Evolutionary conservation across 1,139 yeast genomes (phyloP).

Genomic region (Tardiomyces digboiensis): DNA sequence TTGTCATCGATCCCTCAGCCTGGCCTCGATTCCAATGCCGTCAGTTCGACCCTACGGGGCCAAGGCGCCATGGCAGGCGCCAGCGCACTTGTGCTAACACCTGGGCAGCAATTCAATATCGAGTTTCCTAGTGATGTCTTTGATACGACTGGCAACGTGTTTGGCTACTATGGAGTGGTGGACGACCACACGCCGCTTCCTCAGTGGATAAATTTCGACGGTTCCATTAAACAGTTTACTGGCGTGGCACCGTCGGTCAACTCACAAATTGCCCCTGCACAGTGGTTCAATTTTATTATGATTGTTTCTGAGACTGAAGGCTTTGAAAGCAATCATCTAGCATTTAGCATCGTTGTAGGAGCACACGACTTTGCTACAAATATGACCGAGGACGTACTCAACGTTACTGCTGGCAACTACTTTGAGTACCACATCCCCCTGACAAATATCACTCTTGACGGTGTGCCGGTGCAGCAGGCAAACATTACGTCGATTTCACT

Average conservation of each 20-base stretch:
- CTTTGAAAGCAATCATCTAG: constrained; percentile 60
- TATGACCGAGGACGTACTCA: constrained; percentile 34
- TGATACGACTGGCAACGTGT: constrained; percentile 37
- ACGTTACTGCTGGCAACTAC: constrained; percentile 53
- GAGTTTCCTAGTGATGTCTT: constrained; percentile 54
- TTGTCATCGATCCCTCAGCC: constrained; percentile 35
- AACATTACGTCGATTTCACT: constrained; percentile 48
- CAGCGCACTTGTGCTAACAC: constrained; percentile 63
- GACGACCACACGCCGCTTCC: constrained; percentile 82
- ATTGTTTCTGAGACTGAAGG: constrained; percentile 76
- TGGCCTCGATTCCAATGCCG: constrained; percentile 7
- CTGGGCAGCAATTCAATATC: constrained; percentile 56
- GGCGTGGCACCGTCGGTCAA: constrained; percentile 88
- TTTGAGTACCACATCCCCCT: constrained; percentile 55
- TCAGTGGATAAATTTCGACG: constrained; percentile 71
- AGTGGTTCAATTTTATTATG: constrained; percentile 58
- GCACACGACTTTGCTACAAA: constrained; percentile 76
- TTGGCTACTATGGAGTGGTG: constrained; percentile 78
- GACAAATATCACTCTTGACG: constrained; percentile 52
- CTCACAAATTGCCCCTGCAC: constrained; percentile 82
- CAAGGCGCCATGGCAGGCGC: constrained; percentile 41
- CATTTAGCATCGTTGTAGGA: constrained; percentile 71
- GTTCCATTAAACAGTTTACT: constrained; percentile 50
- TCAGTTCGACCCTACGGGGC: constrained; percentile 10
- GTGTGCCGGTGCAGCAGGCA: constrained; percentile 32